Evolutionary conservation across 1,284 basidiomycete species (phyloP).

Genomic region (Microbotryum violaceum): DNA sequence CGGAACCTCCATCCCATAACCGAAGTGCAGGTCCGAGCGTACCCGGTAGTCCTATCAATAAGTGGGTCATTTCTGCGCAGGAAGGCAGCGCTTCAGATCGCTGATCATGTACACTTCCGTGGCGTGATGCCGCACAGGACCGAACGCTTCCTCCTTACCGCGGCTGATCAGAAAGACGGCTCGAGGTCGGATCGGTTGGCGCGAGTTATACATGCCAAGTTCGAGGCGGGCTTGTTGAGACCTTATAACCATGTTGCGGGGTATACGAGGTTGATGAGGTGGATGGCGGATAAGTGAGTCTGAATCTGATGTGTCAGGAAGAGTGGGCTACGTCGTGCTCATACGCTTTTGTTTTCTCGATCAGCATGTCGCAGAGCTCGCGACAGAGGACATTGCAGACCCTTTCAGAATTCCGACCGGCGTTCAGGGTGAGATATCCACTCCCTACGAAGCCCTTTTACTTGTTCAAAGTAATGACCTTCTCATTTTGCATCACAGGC

Average conservation of each 20-base stretch:
- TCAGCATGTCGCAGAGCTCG: slow-evolving; percentile 75
- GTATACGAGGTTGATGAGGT: slow-evolving; percentile 75
- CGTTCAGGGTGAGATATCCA: slow-evolving; percentile 60
- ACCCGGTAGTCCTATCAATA: slow-evolving; percentile 28
- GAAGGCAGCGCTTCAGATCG: too few relatives aligned
- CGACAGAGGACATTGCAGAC: slow-evolving; percentile 84
- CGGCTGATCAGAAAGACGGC: slow-evolving; percentile 88
- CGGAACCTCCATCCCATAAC: too few relatives aligned
- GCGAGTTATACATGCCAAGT: slow-evolving; percentile 90
- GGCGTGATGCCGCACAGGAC: slow-evolving; percentile 35
- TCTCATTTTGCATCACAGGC: slow-evolving; percentile 48
- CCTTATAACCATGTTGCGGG: slow-evolving; percentile 97
- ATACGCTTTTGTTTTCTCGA: background rate
- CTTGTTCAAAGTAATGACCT: slow-evolving; percentile 1
- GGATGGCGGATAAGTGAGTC: slow-evolving; percentile 86
- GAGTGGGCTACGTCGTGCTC: background rate
- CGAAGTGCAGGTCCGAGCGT: slow-evolving; percentile 19
- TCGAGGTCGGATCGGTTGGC: slow-evolving; percentile 82
- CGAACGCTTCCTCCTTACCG: slow-evolving; percentile 84
- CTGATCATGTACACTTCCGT: too few relatives aligned
- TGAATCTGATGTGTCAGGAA: background rate
- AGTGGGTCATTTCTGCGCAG: slow-evolving; percentile 15
- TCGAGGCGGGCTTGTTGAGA: slow-evolving; percentile 87
- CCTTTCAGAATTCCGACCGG: slow-evolving; percentile 80
- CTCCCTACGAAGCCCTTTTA: slow-evolving; percentile 25